These are phyloP conservation scores for Thermothelomyces thermophilus DNA, from an alignment of 2,329 filamentous ascomycete species.

Conservation along the genomic window DNA sequence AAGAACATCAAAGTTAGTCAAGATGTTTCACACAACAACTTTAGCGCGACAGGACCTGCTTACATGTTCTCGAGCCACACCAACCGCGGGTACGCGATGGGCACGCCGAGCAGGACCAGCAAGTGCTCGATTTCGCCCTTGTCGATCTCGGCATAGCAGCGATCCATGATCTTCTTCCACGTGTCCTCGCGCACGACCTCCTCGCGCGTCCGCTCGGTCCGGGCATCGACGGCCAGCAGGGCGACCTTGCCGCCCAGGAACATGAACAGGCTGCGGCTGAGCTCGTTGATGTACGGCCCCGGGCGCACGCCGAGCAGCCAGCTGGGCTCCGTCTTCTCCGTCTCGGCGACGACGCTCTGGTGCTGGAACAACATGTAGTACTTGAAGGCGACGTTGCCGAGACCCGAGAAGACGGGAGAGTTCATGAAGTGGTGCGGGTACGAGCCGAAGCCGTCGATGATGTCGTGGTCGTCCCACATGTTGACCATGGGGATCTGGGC, in stretches of 20 bases:
- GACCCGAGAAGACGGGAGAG: constrained; percentile 78
- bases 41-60: no score
- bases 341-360: constrained; percentile 77
- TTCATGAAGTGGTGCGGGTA: constrained; percentile 90
- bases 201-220: constrained; percentile 80
- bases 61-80: constrained; percentile 67
- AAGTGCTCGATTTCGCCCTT: constrained; percentile 84
- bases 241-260: constrained; percentile 71
- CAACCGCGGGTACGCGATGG: constrained; percentile 71
- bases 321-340: constrained; percentile 75
- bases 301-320: constrained; percentile 76
- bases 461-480: constrained; percentile 93
- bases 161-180: constrained; percentile 80
- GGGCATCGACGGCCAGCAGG: constrained; percentile 81
- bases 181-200: constrained; percentile 75
- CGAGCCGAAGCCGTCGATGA: constrained; percentile 86
- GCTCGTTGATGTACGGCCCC: constrained; percentile 85
- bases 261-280: constrained; percentile 81
- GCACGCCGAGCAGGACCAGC: constrained; percentile 78
- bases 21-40: no score
- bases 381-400: constrained; percentile 91
- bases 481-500: constrained; percentile 98
- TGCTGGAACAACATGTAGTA: constrained; percentile 99
- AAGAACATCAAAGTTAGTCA: background rate
- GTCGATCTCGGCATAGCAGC: constrained; percentile 73